These are phyloP conservation scores for Besnoitia besnoiti DNA, from an alignment of 169 alveolate genomes.

Conservation along the genomic window DNA sequence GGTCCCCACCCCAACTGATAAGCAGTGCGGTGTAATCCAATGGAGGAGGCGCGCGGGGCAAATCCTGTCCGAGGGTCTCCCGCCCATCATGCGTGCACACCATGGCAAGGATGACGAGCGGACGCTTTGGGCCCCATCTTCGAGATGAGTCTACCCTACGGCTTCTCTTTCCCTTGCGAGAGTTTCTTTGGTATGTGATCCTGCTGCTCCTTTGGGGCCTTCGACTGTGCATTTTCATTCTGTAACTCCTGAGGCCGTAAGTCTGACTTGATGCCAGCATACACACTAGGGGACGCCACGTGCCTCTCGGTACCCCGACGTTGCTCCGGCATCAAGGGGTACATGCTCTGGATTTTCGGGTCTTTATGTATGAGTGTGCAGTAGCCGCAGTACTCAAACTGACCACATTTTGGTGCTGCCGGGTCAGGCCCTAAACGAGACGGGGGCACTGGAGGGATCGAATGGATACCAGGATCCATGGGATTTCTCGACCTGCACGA, in stretches of 20 bases:
- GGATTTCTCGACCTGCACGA: constrained; percentile 38
- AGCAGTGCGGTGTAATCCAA: no score
- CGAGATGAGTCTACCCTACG: no score
- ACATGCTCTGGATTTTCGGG: constrained; percentile 43
- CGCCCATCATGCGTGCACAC: no score
- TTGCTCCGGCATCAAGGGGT: constrained; percentile 38
- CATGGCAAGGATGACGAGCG: no score
- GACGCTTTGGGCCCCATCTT: no score
- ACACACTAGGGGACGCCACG: neutral
- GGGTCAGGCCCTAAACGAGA: neutral
- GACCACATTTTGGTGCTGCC: neutral
- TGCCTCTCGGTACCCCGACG: neutral
- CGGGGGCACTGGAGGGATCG: neutral
- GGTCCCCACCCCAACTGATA: no score
- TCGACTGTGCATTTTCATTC: neutral
- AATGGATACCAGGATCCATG: constrained; percentile 14
- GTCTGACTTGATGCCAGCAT: constrained; percentile 5
- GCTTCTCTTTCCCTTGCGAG: no score
- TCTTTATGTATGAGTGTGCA: constrained; percentile 40
- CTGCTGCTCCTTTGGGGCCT: no score
- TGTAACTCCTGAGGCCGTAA: neutral
- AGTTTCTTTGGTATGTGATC: no score
- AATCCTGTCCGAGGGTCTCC: no score
- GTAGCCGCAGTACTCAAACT: constrained; percentile 29
- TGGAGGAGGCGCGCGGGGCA: no score